Evolutionary conservation across 768 basidiomycete genomes (phyloP).

Genomic region (Exidia glandulosa): DNA sequence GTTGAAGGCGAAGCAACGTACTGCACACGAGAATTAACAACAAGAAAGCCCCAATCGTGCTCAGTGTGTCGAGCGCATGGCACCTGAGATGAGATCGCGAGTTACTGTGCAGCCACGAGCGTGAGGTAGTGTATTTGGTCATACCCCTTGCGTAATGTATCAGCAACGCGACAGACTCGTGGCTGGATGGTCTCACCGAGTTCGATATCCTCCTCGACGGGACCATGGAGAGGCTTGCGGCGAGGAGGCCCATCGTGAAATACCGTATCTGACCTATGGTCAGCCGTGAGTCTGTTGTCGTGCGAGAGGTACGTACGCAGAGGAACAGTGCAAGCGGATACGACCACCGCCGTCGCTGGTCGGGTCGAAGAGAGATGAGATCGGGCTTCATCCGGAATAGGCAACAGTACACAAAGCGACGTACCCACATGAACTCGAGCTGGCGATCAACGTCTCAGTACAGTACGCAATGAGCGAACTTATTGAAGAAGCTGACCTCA

Average conservation of each 20-base stretch:
- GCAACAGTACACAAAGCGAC: not conserved
- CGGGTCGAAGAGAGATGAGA: too few relatives aligned
- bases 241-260: not conserved
- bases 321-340: not conserved
- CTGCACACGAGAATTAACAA: not conserved
- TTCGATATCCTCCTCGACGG: not conserved
- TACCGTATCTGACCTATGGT: not conserved
- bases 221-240: not conserved
- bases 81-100: not conserved
- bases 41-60: not conserved
- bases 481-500: not conserved
- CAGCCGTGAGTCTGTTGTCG: not conserved
- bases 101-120: too few relatives aligned
- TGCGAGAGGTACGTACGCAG: not conserved
- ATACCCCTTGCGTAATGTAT: not conserved
- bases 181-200: not conserved
- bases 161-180: not conserved
- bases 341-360: not conserved
- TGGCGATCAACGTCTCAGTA: not conserved
- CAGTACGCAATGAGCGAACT: not conserved
- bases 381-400: not conserved
- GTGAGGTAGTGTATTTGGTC: not conserved
- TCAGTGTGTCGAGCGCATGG: not conserved
- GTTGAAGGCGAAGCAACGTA: not conserved
- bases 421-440: not conserved